Evolutionary conservation across 73 alveolate species (phyloP).

Genomic region (Tetrahymena elliotti): DNA sequence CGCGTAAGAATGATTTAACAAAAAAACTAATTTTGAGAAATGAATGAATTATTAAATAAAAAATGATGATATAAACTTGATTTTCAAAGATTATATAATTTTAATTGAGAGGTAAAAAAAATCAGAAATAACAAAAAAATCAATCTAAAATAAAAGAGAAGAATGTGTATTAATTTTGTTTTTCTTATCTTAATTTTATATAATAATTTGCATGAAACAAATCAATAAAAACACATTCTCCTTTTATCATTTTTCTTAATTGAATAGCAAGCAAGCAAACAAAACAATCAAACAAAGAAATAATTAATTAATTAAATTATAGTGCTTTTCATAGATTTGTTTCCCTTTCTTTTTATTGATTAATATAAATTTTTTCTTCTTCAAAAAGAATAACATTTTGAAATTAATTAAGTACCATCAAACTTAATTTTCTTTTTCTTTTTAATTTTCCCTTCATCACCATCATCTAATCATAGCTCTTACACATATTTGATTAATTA

Average conservation of each 20-base stretch:
- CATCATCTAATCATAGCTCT: neutral
- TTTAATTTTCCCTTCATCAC: neutral
- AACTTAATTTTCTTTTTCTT: neutral
- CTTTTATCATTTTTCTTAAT: neutral
- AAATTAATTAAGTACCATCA: neutral
- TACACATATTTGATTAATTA: neutral
- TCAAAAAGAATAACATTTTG: neutral
- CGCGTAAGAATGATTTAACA: too few species aligned
- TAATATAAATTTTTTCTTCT: neutral
- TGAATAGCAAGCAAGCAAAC: neutral
- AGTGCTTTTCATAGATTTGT: neutral
- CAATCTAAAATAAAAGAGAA: neutral
- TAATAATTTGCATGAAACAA: neutral
- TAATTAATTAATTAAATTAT: too few species aligned
- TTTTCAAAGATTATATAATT: neutral
- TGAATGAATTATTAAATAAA: neutral
- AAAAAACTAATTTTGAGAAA: too few species aligned
- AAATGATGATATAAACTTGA: neutral
- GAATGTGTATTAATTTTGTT: neutral
- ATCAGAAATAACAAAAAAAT: neutral
- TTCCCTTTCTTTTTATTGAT: neutral
- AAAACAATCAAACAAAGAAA: too few species aligned
- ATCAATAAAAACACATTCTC: neutral
- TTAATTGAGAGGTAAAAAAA: neutral
- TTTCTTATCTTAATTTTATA: neutral